Base-by-base conservation (phyloP, 257 asterid genomes). In the Mitragyna speciosa region DNA sequence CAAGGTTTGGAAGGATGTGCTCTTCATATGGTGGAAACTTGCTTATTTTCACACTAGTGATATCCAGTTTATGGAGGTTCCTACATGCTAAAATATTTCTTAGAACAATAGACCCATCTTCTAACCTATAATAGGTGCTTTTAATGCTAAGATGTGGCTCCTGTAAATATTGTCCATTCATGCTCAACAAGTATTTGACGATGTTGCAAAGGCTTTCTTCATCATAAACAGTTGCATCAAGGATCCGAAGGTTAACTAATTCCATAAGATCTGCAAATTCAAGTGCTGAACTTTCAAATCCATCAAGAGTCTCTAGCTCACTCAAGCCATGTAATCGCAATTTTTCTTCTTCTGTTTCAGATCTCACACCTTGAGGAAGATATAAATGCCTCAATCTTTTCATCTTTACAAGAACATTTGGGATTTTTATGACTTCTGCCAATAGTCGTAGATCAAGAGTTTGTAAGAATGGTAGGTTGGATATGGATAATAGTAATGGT, bases 371-470 rank as follows among this genome's bases (percentile, higher is more conserved):
- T n/a, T n/a, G 0, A 17, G 82, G 81, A 58, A 82, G 82, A 19
- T 12, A 3, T 78, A 85, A 63, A 45, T 77, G 71, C 64, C 36
- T 82, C 22, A 85, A 33, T 15, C 75, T 47, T 16, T 79, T 72
- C 81, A 81, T 70, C 73, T 81, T 70, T 30, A 31, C 12, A 11
- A 84, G 8, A 2, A 30, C 30, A 68, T 80, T 51, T 7, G 87
- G 76, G 0, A 26, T 5, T 51, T 43, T 65, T 65, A 65, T n/a
- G n/a, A n/a, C n/a, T 3, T 12, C 15, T 65, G 41, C 0, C 0
- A 36, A 1, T 0, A 0, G 11, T 39, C 43, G 33, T n/a, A 72
- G 26, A 31, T 70, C 71, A 30, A 79, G 26, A 39, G 78, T 58
- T 6, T 71, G 80, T 19, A 85, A 19, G 58, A 28, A 56, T 22